A percentile compares a stretch with the other conserved stretches of the same genome.
Evolutionary conservation across 2,329 filamentous ascomycete species (phyloP).

Genomic region (Colletotrichum nymphaeae): DNA sequence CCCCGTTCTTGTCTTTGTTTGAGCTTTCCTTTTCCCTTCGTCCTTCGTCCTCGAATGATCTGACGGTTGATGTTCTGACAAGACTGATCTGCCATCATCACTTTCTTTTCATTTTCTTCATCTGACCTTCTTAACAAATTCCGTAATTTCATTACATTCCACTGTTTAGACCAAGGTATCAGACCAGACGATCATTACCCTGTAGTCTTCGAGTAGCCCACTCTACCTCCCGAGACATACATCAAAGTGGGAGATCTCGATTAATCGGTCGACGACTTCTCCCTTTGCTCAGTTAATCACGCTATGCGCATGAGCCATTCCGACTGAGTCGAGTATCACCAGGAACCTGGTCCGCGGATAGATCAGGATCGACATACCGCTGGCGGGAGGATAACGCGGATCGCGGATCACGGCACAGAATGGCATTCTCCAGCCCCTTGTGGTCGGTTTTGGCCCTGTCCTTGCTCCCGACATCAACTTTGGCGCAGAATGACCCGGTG

Average conservation of each 20-base stretch:
- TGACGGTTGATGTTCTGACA: background rate
- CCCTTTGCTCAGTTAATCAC: background rate
- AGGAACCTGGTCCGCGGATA: background rate
- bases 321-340: slow-evolving; percentile 3
- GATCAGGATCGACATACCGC: slow-evolving; percentile 3
- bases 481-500: slow-evolving; percentile 61
- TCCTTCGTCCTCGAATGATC: background rate
- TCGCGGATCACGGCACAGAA: background rate
- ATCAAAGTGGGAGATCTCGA: background rate
- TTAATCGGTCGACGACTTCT: background rate
- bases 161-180: background rate
- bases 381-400: background rate
- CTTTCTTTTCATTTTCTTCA: background rate
- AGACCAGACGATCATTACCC: slow-evolving; percentile 3
- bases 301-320: background rate
- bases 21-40: background rate
- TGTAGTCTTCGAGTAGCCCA: background rate
- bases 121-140: background rate
- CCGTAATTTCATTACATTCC: slow-evolving; percentile 20
- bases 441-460: slow-evolving; percentile 4
- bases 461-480: slow-evolving; percentile 5
- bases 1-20: background rate
- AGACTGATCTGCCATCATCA: background rate
- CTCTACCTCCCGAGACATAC: slow-evolving; percentile 7
- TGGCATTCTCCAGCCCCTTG: background rate